Evolutionary conservation across 306 rosid genomes (phyloP), one percentile per base, ranked within the genome.

Genomic region (Cajanus cajan): DNA sequence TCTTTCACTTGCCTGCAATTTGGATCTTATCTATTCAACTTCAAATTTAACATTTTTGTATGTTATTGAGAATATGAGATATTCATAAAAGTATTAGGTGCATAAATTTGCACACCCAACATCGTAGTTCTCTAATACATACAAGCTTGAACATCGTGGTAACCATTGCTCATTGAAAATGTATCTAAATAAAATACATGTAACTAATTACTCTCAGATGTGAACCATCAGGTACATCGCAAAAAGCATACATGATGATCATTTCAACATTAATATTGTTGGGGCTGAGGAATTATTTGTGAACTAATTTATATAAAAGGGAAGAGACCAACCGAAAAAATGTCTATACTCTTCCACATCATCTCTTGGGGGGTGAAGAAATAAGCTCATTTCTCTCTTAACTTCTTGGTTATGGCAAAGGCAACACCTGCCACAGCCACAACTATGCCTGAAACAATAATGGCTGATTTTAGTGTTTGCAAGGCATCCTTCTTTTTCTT

Each of bases 381-480:
- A 34, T 40, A 36, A 59, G 33, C 50, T 71, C 47, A 85, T 78
- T 86, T 90, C 85, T 89, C 86, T 25, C 81, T 84, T 54, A 87
- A 67, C 66, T 89, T 90, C 83, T 89, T 89, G 71, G 85, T 57
- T 13, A 90, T 37, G 74, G 85, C 90, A 13, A 84, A 77, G 67
- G 76, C 78, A 0, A 81, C 88, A 15, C 87, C 91, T 0, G 84
- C 88, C 79, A 89, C 78, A 57, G 90, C 90, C 57, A 88, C 88
- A 13, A 86, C 14, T 76, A 86, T 66, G 22, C 82, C 83, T 11
- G 93, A 89, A 57, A 89, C 52, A n/a, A 89, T 72, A 71, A 90
- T 22, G 36, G 80, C 78, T 6, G 77, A 84, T 77, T 90, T 89
- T 7, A 90, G 61, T 18, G 79, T 68, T 65, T 79, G 88, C 54